Evolutionary conservation across 306 rosid species (phyloP), one percentile per base, ranked within the genome.

Genomic region (Boehmeria nivea): DNA sequence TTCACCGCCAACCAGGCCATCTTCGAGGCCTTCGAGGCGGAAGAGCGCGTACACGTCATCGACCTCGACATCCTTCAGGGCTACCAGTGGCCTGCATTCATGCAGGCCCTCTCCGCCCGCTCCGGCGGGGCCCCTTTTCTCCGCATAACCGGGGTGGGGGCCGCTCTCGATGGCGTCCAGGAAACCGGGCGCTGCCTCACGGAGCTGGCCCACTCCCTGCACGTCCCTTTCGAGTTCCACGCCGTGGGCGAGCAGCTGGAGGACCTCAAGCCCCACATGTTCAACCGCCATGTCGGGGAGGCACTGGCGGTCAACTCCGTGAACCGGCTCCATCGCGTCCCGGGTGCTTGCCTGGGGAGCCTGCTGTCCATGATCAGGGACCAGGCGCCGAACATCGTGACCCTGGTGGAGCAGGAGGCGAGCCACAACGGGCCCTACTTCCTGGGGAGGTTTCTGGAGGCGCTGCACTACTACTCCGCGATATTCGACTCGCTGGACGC

Each of bases 1-100:
- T 90, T 90, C 76, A 90, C 97, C 0, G 95, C 94, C 1, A 90
- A 86, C 58, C 95, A 90, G 44, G 95, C 94, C 25, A 90, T 86
- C 57, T 90, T 90, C 19, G 97, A 86, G 61, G 95, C 97, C 1
- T 89, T 89, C 3, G 95, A 90, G 31, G 65, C 78, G 2, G 95
- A 90, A 64, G 88, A 81, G 10, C 86, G 94, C 0, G 94, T 90
- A 6, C 97, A 90, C 48, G 84, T 90, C 28, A 86, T 90, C 19
- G 95, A 90, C 47, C 84, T 83, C 0, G 88, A 90, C 16, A 86
- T 90, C 56, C 88, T 81, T 36, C 94, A 90, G 47, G 97, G 97
- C 8, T 90, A 90, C 19, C 97, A 90, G 22, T 86, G 95, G 95
- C 97, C 91, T 0, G 91, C 97, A 2, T 86, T 86, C 72, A 90